These are phyloP conservation scores for Ottelia alismoides DNA, from an alignment of 106 monocot genomes.

Conservation along the genomic window DNA sequence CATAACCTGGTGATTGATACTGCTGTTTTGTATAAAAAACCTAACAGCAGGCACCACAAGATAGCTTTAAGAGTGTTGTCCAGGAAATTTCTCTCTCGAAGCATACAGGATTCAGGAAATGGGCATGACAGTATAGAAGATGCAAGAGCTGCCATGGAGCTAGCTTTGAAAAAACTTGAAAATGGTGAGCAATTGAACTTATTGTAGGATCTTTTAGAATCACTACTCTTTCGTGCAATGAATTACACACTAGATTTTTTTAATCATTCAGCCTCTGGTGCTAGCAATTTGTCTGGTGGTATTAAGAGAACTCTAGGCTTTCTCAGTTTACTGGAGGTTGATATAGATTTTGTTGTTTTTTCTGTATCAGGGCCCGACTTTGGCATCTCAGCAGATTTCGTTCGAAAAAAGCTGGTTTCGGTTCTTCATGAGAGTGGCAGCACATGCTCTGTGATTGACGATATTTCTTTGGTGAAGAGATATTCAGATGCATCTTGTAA, in stretches of 20 bases:
- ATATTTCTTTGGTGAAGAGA: slow-evolving; percentile 50
- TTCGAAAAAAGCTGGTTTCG: slow-evolving; percentile 53
- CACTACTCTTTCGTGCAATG: no score
- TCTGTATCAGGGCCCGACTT: slow-evolving; percentile 70
- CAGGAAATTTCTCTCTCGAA: slow-evolving; percentile 54
- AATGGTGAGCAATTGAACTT: slow-evolving; percentile 36
- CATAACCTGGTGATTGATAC: slow-evolving; percentile 85
- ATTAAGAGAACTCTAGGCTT: no score
- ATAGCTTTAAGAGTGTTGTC: slow-evolving; percentile 56
- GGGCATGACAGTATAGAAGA: slow-evolving; percentile 97
- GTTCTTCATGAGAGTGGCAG: slow-evolving; percentile 50
- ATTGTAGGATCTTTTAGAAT: no score
- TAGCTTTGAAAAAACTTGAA: slow-evolving; percentile 68
- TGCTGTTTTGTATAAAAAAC: slow-evolving; percentile 64
- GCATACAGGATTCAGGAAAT: slow-evolving; percentile 52
- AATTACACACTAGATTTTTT: no score
- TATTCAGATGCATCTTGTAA: slow-evolving; percentile 89
- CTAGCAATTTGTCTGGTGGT: no score
- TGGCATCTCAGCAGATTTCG: slow-evolving; percentile 43
- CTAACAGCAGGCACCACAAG: slow-evolving; percentile 32
- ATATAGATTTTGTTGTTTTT: background rate
- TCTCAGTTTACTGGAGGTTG: no score
- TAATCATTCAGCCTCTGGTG: no score
- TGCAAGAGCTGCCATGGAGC: slow-evolving; percentile 87
- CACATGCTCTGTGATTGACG: slow-evolving; percentile 81